A percentile compares a stretch with the other conserved stretches of the same genome.
Conservation (phyloP, 345 rosid species). For the Salix udensis region DNA sequence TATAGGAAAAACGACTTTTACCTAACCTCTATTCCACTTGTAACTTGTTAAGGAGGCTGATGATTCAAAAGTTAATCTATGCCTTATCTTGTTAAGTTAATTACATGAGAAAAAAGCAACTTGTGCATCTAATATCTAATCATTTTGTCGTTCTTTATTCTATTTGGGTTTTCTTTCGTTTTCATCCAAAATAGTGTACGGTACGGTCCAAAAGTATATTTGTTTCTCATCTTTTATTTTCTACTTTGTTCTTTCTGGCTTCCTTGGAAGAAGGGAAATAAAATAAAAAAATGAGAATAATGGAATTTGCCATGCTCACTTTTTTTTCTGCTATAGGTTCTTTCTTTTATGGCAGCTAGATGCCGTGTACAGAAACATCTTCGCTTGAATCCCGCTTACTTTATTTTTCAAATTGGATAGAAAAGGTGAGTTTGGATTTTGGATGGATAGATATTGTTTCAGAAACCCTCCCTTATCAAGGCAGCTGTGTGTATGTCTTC, state of each 20-base stretch:
- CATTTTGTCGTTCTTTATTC: not conserved
- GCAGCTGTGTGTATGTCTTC: not conserved
- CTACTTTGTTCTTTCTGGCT: not conserved
- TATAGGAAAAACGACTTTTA: conserved; percentile 28
- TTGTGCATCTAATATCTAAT: not conserved
- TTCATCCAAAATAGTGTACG: not conserved
- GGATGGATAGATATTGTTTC: not conserved
- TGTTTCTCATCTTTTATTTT: conserved; percentile 2
- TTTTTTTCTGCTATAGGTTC: not conserved
- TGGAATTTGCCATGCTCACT: not conserved
- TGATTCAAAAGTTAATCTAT: not conserved
- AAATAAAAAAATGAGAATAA: not conserved
- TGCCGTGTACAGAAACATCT: not conserved
- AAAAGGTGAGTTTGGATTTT: not conserved
- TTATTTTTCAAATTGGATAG: not conserved
- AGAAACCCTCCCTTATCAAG: not conserved
- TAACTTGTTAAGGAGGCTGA: conserved; percentile 7
- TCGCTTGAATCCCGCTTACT: not conserved
- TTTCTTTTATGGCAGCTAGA: not conserved
- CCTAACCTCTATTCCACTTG: conserved; percentile 37
- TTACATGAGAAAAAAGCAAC: not conserved
- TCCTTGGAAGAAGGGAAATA: not conserved
- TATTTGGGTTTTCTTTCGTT: not conserved
- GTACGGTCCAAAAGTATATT: not conserved
- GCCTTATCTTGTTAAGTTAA: not conserved